Evolutionary conservation across 148 eudicot species (phyloP), one percentile per base, ranked within the genome.

Genomic region (Nepenthes gracilis): DNA sequence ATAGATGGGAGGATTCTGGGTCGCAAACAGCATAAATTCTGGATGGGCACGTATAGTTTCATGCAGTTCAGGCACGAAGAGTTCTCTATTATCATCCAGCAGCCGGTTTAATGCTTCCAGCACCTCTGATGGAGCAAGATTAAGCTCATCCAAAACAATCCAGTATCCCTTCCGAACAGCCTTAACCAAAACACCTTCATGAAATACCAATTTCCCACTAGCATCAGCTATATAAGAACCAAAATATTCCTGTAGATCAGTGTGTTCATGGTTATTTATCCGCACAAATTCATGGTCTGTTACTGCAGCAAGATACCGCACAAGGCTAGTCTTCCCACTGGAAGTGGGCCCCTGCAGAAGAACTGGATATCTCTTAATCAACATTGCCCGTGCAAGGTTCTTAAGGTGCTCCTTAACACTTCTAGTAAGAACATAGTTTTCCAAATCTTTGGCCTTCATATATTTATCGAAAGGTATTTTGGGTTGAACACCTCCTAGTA

Each of bases 1-100:
- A 67, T 93, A 93, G n/a, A 81, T 90, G 23, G 99, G 99, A 6
- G 99, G 99, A 78, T 93, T 93, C 72, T 93, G 99, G 53, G 97
- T 93, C 1, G 99, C 99, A 80, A 93, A 93, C 61, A 93, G 71
- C 96, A 88, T 89, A 79, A 93, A 93, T 68, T 86, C 73, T 57
- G 91, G 84, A 77, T 93, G 96, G 33, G 99, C 96, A 60, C 78
- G 86, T 61, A 93, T 70, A 56, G 87, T 81, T 83, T 93, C 96
- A 37, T 70, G 45, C 58, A 93, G 63, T 67, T 93, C 99, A 66
- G 99, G 96, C 58, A 93, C 85, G 80, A 79, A 89, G 61, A 93
- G 88, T 66, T 93, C 96, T 68, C 96, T 79, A 54, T 93, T 93
- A 68, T 93, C 99, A 73, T 93, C 99, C 55, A 93, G 74, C 77